Base-by-base conservation (phyloP, 2,329 filamentous ascomycete species). In the Zasmidium citrigriseum region DNA sequence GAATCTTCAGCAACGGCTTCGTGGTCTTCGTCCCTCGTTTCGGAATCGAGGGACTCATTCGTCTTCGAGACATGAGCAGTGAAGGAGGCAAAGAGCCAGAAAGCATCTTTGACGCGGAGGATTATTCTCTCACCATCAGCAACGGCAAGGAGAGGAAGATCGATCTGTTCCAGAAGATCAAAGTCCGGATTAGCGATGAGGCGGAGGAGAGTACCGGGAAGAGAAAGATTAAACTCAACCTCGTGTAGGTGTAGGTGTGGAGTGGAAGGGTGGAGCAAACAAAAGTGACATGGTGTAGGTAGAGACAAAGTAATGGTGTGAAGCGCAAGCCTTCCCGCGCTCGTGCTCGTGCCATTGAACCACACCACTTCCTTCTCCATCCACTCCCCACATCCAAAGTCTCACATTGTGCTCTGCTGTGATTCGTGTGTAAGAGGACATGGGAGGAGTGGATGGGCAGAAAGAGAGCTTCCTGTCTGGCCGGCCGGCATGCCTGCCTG, bases 171-270 rank as follows among this genome's bases (percentile, higher is more conserved):
- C 87, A 95, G 75, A 96, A 93, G 81, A 89, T 99, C 65, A 85
- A 82, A 67, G 93, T 99, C 14, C 86, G 88, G 72, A 92, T 99
- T 64, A 90, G 87, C 68, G 96, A 98, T 73, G 89, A 96, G 72
- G 91, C 93, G 80, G 95, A 99, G 75, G 91, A 96, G 78, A 86
- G 86, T 60, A 97, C 93, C n/a, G 95, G 95, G 56, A 99, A 98
- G 87, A 86, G 95, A 64, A 93, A 90, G 65, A 89, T 93, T 21
- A 91, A 88, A 82, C 83, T 95, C 81, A 86, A 71, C 18, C 65
- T 81, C 57, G 70, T 80, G 18, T 80, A 58, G 23, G 1, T 12
- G 18, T 29, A 24, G 16, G 10, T 25, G 9, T 27, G 46, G 46
- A 47, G 27, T 21, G 44, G 16, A 47, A 16, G 45, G 45, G 22